Evolutionary conservation across 2,329 filamentous ascomycete genomes (phyloP).

Genomic region (Penicillium sp.): DNA sequence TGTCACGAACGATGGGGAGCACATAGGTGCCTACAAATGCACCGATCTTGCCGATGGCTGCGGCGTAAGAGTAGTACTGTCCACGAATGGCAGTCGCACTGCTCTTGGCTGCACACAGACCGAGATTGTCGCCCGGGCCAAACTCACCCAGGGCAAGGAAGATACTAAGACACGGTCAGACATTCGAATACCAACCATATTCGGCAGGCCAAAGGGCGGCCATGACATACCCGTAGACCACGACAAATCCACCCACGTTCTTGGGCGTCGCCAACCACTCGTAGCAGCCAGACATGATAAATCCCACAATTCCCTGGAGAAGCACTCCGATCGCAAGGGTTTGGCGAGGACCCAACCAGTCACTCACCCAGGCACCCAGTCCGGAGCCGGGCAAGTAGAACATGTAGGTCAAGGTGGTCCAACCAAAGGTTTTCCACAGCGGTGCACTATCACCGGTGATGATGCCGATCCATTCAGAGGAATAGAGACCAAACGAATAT

Average conservation of each 20-base stretch:
- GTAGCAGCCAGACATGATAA: conserved; percentile 82
- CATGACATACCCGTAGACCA: conserved; percentile 58
- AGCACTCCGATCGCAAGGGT: conserved; percentile 66
- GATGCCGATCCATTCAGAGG: conserved; percentile 50
- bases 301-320: conserved; percentile 71
- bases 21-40: conserved; percentile 84
- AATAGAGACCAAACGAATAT: conserved; percentile 84
- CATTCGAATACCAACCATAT: not conserved
- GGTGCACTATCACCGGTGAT: conserved; percentile 59
- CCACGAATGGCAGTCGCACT: conserved; percentile 83
- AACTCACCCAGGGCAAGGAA: conserved; percentile 74
- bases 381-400: conserved; percentile 84
- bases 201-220: not conserved
- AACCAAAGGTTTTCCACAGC: conserved; percentile 74
- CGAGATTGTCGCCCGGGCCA: conserved; percentile 87
- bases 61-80: conserved; percentile 56
- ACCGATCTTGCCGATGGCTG: conserved; percentile 43
- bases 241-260: conserved; percentile 69
- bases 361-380: conserved; percentile 68
- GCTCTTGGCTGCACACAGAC: conserved; percentile 77
- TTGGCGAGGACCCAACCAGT: conserved; percentile 71
- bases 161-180: conserved; percentile 39
- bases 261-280: conserved; percentile 57
- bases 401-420: conserved; percentile 80
- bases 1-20: conserved; percentile 62